phyloP scores from a whole-genome alignment of 78 protist genomes.

The Dictyostelium capitatum region DNA sequence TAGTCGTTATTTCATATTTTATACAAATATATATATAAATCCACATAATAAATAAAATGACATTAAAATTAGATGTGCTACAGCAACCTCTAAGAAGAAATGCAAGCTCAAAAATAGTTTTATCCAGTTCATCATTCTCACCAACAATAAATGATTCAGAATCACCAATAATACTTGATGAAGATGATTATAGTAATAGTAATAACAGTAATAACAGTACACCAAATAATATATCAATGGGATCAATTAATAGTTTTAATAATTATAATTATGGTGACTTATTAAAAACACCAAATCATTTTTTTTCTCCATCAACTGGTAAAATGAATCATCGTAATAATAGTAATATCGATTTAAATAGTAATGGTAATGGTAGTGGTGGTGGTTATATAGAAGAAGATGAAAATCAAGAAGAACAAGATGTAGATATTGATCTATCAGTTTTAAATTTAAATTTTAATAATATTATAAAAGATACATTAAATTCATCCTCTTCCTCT shows the following conservation, averaged over 20 bases:
- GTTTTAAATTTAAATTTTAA: neutral
- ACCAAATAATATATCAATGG: neutral
- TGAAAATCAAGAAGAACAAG: neutral
- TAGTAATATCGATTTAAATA: neutral
- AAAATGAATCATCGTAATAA: conserved; percentile 6
- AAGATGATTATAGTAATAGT: neutral
- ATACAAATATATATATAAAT: no score
- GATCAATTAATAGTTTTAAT: neutral
- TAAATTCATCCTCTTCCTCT: no score
- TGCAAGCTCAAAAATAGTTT: neutral
- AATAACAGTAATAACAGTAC: neutral
- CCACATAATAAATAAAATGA: no score
- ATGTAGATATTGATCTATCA: conserved; percentile 40
- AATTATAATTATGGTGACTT: neutral
- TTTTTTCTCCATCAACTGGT: conserved; percentile 31
- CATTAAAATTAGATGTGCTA: neutral
- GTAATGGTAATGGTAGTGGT: no score
- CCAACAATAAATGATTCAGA: neutral
- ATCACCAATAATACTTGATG: neutral
- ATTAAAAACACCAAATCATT: neutral
- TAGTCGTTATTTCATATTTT: no score
- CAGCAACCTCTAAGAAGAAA: neutral
- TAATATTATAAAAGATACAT: neutral
- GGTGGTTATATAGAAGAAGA: neutral
- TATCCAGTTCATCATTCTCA: neutral